Evolutionary conservation across 371 early-diverging fungal genomes (phyloP).

Genomic region (Lichtheimia corymbifera): DNA sequence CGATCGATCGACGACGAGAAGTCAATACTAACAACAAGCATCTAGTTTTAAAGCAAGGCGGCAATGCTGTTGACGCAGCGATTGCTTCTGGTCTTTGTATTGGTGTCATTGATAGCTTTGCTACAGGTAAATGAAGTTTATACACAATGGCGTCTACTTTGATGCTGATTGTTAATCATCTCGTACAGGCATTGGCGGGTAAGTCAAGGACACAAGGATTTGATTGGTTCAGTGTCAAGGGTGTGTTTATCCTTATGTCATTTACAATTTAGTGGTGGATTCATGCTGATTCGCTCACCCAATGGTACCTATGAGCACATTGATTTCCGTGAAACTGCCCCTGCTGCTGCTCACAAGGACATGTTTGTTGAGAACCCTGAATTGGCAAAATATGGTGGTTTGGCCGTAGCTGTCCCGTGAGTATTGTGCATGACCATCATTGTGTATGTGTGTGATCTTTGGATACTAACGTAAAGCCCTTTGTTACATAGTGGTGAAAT

Average conservation of each 20-base stretch:
- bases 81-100: slow-evolving; percentile 93
- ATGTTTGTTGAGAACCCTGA: slow-evolving; percentile 73
- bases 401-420: slow-evolving; percentile 89
- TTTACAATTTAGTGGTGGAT: slow-evolving; percentile 78
- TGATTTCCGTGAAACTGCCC: slow-evolving; percentile 93
- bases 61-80: slow-evolving; percentile 97
- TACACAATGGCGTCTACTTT: not conserved
- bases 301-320: slow-evolving; percentile 62
- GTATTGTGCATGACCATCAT: slow-evolving; percentile 12
- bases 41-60: slow-evolving; percentile 82
- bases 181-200: slow-evolving; percentile 48
- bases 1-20: no score
- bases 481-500: slow-evolving; percentile 84
- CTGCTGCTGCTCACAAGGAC: slow-evolving; percentile 65
- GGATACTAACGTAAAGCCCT: no score
- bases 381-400: slow-evolving; percentile 73
- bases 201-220: slow-evolving; percentile 9
- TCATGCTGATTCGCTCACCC: slow-evolving; percentile 86
- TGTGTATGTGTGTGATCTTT: no score
- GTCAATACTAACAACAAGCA: not conserved
- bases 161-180: not conserved
- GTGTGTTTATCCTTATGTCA: no score
- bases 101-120: slow-evolving; percentile 92
- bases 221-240: not conserved
- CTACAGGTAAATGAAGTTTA: slow-evolving; percentile 77